These are phyloP conservation scores for Sechiopsis laciniata DNA, from an alignment of 306 rosid genomes.

Conservation along the genomic window DNA sequence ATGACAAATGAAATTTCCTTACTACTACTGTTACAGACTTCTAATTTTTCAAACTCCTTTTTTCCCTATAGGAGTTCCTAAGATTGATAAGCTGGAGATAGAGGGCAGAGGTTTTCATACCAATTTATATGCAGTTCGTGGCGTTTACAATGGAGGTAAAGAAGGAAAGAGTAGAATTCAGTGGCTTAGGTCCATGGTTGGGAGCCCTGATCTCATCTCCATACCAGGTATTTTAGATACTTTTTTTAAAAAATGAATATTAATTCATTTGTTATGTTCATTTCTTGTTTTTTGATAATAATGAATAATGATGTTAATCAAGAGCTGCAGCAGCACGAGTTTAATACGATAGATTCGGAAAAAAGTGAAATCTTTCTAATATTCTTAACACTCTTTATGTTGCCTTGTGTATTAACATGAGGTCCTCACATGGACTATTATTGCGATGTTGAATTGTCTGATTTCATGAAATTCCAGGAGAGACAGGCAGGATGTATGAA, in stretches of 20 bases:
- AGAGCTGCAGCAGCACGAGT: not conserved
- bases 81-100: constrained; percentile 85
- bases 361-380: not conserved
- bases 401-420: not conserved
- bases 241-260: not conserved
- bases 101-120: constrained; percentile 98
- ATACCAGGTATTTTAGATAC: constrained; percentile 63
- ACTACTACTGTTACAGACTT: not conserved
- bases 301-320: not conserved
- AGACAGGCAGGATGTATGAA: constrained; percentile 85
- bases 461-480: constrained; percentile 52
- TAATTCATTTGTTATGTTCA: not conserved
- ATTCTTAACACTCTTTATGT: not conserved
- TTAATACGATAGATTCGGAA: not conserved
- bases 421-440: not conserved
- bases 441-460: constrained; percentile 12
- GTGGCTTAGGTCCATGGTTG: constrained; percentile 99
- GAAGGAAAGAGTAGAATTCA: constrained; percentile 95
- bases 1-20: not conserved
- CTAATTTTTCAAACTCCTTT: not conserved
- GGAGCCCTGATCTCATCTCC: constrained; percentile 98
- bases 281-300: not conserved
- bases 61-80: constrained; percentile 64
- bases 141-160: constrained; percentile 87
- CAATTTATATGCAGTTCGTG: constrained; percentile 88